phyloP scores from a whole-genome alignment of 2,329 filamentous ascomycete genomes.

The Talaromyces funiculosus region DNA sequence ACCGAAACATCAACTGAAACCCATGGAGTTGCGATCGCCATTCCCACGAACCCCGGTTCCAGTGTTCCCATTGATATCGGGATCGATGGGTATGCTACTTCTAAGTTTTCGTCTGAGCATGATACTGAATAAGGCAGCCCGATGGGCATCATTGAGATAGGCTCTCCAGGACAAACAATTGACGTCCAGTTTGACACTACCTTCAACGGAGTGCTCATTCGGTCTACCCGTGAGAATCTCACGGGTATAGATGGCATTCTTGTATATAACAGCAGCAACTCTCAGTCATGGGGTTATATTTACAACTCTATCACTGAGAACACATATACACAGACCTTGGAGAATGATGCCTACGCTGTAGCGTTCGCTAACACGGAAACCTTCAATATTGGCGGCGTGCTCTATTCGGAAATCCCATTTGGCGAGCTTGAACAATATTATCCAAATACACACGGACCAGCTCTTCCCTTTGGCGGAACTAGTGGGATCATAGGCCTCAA shows the following conservation, averaged over 20 bases:
- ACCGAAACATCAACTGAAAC: not conserved
- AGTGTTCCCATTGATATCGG: not conserved
- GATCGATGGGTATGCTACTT: not conserved
- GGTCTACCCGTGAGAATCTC: not conserved
- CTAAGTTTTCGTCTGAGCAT: not conserved
- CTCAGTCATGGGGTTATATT: not conserved
- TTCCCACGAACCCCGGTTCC: not conserved
- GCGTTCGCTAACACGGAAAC: not conserved
- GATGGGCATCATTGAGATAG: not conserved
- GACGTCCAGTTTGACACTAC: conserved; percentile 2
- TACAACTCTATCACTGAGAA: not conserved
- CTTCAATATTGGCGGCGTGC: not conserved
- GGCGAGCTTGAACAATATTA: conserved; percentile 1
- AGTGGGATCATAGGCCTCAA: not conserved
- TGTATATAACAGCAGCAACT: not conserved
- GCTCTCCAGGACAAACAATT: not conserved
- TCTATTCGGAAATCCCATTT: not conserved
- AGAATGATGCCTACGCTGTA: not conserved
- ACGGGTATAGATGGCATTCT: not conserved
- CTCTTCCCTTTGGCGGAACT: not conserved
- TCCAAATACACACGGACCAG: not conserved
- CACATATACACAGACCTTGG: not conserved
- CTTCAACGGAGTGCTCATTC: not conserved
- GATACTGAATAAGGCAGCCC: not conserved
- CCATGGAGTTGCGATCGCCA: not conserved